Percentiles rank a stretch among this genome's conserved stretches.
Conservation (phyloP, 2,329 filamentous ascomycete species). For the Xylariaceae sp. region DNA sequence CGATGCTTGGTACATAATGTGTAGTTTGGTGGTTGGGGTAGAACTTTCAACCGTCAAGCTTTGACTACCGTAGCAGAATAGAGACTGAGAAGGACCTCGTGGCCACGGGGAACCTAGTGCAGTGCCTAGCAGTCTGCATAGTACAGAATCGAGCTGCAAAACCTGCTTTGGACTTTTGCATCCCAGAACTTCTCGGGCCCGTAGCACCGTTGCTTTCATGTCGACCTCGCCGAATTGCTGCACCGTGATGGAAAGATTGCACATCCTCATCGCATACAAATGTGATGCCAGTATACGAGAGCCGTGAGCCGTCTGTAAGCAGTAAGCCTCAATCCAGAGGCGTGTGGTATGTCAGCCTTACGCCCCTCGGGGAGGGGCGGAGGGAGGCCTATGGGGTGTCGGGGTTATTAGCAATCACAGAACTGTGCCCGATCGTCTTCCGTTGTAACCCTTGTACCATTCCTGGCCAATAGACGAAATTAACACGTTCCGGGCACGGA, state of each 20-base stretch:
- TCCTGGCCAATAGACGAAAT: neutral
- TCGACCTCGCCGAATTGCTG: conserved; percentile 5
- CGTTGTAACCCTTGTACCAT: conserved; percentile 1
- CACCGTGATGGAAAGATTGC: neutral
- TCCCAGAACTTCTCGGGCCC: conserved; percentile 4
- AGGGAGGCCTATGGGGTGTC: conserved; percentile 2
- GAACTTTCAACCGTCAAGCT: neutral
- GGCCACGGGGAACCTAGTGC: conserved; percentile 16
- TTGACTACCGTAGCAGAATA: conserved; percentile 1
- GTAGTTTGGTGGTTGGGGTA: conserved; percentile 10
- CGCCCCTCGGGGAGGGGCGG: too few species aligned
- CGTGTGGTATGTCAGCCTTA: conserved; percentile 8
- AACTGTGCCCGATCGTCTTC: neutral
- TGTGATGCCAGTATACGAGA: neutral
- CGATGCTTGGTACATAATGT: neutral
- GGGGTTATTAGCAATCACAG: conserved; percentile 1
- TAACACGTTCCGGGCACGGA: neutral
- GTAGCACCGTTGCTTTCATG: conserved; percentile 2
- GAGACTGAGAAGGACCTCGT: conserved; percentile 4
- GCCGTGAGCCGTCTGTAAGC: conserved; percentile 16
- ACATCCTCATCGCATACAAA: conserved; percentile 1
- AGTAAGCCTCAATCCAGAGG: conserved; percentile 8
- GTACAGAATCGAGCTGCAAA: conserved; percentile 18
- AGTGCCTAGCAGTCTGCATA: conserved; percentile 13
- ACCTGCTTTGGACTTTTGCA: conserved; percentile 7